Evolutionary conservation across 2,329 filamentous ascomycete genomes (phyloP), one percentile per base, ranked within the genome.

Genomic region (Sporothrix curviconia): DNA sequence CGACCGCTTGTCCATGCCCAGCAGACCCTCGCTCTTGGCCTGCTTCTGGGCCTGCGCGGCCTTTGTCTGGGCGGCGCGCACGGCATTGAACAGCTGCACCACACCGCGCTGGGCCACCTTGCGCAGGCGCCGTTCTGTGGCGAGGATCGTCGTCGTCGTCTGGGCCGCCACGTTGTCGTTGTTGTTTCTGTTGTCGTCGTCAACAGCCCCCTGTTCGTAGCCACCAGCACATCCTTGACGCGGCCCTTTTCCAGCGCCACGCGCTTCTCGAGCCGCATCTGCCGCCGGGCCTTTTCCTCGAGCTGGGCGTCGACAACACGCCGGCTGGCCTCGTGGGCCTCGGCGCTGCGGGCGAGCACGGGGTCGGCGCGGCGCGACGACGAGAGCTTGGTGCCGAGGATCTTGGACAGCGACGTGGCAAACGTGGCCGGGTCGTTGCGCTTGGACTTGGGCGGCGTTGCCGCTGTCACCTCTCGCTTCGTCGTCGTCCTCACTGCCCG

Each of bases 81-180:
- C 91, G 0, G 94, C 94, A 71, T 97, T 96, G 74, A 99, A 99
- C 59, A 99, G 78, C 77, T 92, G 95, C 24, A 97, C 87, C 40
- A 99, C 94, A 82, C 92, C 92, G 56, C 90, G 82, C 73, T 96
- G 90, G 44, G 92, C 92, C 50, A 89, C 90, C 76, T 95, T 94
- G 66, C 89, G 84, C 67, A 97, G 71, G 62, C 83, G 78, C 74
- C 85, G 87, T 77, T 97, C 92, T 65, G 85, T 81, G 67, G 88
- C 89, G 66, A 83, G 69, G 25, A 81, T 78, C 61, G 80, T 75
- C 15, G 74, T 74, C 25, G 80, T 80, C 19, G 80, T 81, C 56
- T 78, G 74, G 59, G 66, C 36, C 6, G 28, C 28, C 28, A 32
- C 28, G 6, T 32, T 11, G 28, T 24, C 22, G 32, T 53, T 75